A percentile compares a stretch with the other conserved stretches of the same genome.
Evolutionary conservation across 2,329 filamentous ascomycete genomes (phyloP).

Genomic region (Cladophialophora exuberans): DNA sequence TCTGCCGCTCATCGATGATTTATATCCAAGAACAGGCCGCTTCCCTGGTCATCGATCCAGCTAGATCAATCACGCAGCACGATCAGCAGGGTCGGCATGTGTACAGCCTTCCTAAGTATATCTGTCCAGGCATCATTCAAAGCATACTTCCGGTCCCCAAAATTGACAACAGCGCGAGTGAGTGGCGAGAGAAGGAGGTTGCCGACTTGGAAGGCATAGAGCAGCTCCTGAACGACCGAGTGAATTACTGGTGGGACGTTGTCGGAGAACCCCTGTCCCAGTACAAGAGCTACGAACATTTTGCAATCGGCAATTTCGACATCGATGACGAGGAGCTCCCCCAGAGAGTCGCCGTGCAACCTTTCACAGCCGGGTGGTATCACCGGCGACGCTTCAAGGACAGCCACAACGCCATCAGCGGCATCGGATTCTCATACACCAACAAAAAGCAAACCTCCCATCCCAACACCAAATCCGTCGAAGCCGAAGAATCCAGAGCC

Average conservation of each 20-base stretch:
- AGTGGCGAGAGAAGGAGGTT: conserved; percentile 5
- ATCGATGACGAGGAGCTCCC: conserved; percentile 9
- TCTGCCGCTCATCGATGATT: conserved; percentile 13
- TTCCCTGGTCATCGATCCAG: conserved; percentile 2
- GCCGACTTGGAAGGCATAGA: neutral
- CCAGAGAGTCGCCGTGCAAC: conserved; percentile 2
- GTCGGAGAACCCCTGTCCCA: conserved; percentile 4
- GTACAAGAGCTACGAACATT: conserved; percentile 7
- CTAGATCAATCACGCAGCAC: conserved; percentile 1
- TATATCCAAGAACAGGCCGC: conserved; percentile 14
- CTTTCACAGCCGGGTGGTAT: neutral
- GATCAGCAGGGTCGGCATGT: neutral
- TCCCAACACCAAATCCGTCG: neutral
- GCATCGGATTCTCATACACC: conserved; percentile 2
- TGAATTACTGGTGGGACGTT: conserved; percentile 13
- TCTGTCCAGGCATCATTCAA: conserved; percentile 9
- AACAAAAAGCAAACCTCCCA: neutral
- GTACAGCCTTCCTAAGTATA: conserved; percentile 6
- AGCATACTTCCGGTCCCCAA: conserved; percentile 9
- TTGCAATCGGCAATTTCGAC: conserved; percentile 11
- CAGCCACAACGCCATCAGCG: conserved; percentile 8
- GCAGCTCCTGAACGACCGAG: neutral
- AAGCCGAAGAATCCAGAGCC: neutral
- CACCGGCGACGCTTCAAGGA: neutral
- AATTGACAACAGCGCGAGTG: neutral